Evolutionary conservation across 129 eudicot species (phyloP).

Genomic region (sunflower (Helianthus annuus)): HanXRQr2.0-SUNRISE NC_035437.2:103907526-103908025

Average conservation of each 20-base stretch:
- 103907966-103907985: constrained; percentile 35
- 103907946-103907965: not conserved
- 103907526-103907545: not conserved
- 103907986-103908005: constrained; percentile 46
- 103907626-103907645: constrained; percentile 27
- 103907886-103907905: constrained; percentile 7
- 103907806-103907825: not conserved
- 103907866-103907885: constrained; percentile 27
- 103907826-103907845: not conserved
- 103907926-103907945: constrained; percentile 26
- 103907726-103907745: not conserved
- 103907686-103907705: constrained; percentile 18
- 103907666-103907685: constrained; percentile 18
- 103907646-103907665: constrained; percentile 32
- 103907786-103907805: not conserved
- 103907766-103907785: constrained; percentile 6
- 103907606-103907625: constrained; percentile 19
- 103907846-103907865: constrained; percentile 1
- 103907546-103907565: not conserved
- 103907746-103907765: not conserved
- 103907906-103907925: not conserved
- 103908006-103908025: constrained; percentile 32
- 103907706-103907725: constrained; percentile 8
- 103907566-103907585: constrained; percentile 21
- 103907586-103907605: constrained; percentile 13